Conservation (phyloP, 129 eudicot species). For the Flaveria linearis region DNA sequence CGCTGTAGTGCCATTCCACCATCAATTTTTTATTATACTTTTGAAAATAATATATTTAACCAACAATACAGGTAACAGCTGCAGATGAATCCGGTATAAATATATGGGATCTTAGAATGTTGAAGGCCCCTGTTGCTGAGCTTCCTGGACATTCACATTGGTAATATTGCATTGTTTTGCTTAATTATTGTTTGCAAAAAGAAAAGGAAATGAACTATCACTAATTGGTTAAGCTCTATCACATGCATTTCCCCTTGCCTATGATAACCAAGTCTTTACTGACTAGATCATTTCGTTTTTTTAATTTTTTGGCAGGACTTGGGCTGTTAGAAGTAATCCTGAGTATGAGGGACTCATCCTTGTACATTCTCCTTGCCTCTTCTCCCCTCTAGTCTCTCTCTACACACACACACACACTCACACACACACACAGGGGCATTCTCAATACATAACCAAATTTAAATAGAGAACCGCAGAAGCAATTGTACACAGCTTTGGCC, state of each 20-base stretch:
- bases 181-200: conserved; percentile 2
- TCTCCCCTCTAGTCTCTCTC: conserved; percentile 20
- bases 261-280: conserved; percentile 21
- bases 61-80: conserved; percentile 69
- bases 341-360: conserved; percentile 77
- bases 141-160: conserved; percentile 99
- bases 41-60: conserved; percentile 19
- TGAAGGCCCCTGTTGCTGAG: conserved; percentile 74
- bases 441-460: not conserved
- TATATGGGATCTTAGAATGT: conserved; percentile 94
- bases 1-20: not conserved
- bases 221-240: conserved; percentile 1
- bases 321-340: conserved; percentile 93
- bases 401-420: not conserved
- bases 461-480: not conserved
- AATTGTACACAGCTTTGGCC: not conserved
- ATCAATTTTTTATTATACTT: not conserved
- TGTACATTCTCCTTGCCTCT: conserved; percentile 56
- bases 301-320: conserved; percentile 61
- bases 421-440: not conserved
- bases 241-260: not conserved
- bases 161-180: conserved; percentile 34
- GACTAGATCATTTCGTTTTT: not conserved
- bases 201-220: conserved; percentile 7
- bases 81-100: conserved; percentile 96